Base-by-base conservation (phyloP, 2,329 filamentous ascomycete species). In the Nigrograna mackinnonii region DNA sequence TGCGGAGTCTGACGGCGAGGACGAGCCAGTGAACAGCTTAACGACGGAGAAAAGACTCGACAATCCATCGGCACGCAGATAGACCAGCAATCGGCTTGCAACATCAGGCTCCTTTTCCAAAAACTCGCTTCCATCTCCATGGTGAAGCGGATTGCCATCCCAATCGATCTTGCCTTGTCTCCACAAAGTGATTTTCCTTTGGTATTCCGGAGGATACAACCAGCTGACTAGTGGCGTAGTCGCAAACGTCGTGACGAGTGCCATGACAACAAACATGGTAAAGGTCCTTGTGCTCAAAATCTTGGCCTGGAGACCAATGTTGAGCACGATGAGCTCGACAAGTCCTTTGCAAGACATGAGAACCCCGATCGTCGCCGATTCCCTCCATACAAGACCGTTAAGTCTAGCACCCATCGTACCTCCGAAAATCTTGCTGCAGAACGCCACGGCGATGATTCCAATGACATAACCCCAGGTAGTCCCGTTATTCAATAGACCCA, bases 271-370 rank as follows among this genome's bases (percentile, higher is more conserved):
- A 52, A 95, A 95, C 39, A 95, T 94, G 36, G 89, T 95, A 59
- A 95, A 95, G 0, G 89, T 92, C 9, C 86, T 76, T 1, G 77
- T 78, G 39, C 86, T 90, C 12, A 95, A 75, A 50, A 95, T 94
- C 26, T 83, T 82, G 14, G 90, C 89, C 73, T 91, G 84, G 3
- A 91, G 76, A 35, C 89, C 89, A 55, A 96, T 89, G 55, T 87
- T 86, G 11, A 36, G 34, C 11, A 96, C 91, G 65, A 96, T 96
- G 39, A 96, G 73, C 67, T 96, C 91, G 1, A 96, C 90, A 7
- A 97, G 77, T 58, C 92, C 92, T 68, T 97, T 97, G 69, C 92
- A 97, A 70, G 89, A 95, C 92, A 97, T 97, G 57, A 96, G 71
- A 13, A 86, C 83, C 12, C 92, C 92, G 53, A 97, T 94, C 1